These are phyloP conservation scores for Paraconiothyrium brasiliense DNA, from an alignment of 2,329 filamentous ascomycete genomes.

Conservation along the genomic window DNA sequence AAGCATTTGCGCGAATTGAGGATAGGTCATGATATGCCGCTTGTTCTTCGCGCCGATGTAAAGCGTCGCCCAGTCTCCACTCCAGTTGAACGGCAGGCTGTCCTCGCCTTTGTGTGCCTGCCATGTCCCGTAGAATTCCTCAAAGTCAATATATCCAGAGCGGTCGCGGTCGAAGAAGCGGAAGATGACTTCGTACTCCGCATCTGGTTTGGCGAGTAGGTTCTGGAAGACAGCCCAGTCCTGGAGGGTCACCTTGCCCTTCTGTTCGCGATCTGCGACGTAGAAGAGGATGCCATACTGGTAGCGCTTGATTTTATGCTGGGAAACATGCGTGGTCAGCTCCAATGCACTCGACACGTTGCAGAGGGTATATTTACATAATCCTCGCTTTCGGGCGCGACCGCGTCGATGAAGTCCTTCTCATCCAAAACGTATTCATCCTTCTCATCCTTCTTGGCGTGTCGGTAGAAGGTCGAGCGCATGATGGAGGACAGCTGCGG, in stretches of 20 bases:
- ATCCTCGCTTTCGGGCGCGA: constrained; percentile 87
- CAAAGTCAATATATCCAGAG: constrained; percentile 86
- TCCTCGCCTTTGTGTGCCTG: constrained; percentile 86
- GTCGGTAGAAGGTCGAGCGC: constrained; percentile 76
- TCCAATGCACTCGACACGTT: constrained; percentile 29
- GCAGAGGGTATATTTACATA: constrained; percentile 72
- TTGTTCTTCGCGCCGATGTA: constrained; percentile 91
- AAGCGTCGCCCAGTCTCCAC: constrained; percentile 93
- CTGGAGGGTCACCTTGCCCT: constrained; percentile 77
- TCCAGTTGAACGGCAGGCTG: constrained; percentile 94
- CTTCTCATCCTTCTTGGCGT: constrained; percentile 78
- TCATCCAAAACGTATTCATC: constrained; percentile 83
- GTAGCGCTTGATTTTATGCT: constrained; percentile 98
- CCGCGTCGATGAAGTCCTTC: constrained; percentile 88
- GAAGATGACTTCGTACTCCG: constrained; percentile 98
- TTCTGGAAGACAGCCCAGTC: constrained; percentile 97
- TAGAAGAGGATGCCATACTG: constrained; percentile 94
- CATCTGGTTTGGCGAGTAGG: constrained; percentile 90
- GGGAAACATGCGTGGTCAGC: constrained; percentile 42
- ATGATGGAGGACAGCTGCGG: constrained; percentile 76
- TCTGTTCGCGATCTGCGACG: constrained; percentile 82
- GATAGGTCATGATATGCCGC: constrained; percentile 91
- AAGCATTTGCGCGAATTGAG: constrained; percentile 97
- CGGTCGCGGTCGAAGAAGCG: constrained; percentile 91
- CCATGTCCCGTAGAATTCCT: constrained; percentile 85